These are phyloP conservation scores for Chlamydomonas reinhardtii DNA, from an alignment of 163 green algal genomes.

Conservation along the genomic window DNA sequence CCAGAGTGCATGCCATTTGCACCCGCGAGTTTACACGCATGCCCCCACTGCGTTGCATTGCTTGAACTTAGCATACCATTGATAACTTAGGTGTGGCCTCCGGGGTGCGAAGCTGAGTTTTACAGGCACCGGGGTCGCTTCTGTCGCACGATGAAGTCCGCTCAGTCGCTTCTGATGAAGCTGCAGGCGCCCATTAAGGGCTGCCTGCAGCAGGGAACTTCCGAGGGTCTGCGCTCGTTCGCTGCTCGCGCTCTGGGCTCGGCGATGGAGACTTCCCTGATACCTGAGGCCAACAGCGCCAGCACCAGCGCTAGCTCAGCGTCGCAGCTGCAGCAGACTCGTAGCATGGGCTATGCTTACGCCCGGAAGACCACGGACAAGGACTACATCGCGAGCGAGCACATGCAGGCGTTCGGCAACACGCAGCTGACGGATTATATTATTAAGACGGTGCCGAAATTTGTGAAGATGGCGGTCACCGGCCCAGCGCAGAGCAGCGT, in stretches of 20 bases:
- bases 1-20: too few species aligned
- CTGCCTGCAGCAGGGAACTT: slow-evolving; percentile 26
- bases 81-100: too few species aligned
- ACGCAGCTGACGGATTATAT: slow-evolving; percentile 68
- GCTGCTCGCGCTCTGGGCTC: slow-evolving; percentile 28
- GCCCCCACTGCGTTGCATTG: too few species aligned
- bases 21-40: too few species aligned
- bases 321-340: slow-evolving; percentile 38
- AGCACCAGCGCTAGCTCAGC: slow-evolving; percentile 23
- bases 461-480: slow-evolving; percentile 67
- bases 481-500: slow-evolving; percentile 61
- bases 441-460: slow-evolving; percentile 73
- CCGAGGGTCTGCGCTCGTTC: not conserved
- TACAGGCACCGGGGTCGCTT: too few species aligned
- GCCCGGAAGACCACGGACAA: slow-evolving; percentile 54
- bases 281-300: slow-evolving; percentile 3
- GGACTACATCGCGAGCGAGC: slow-evolving; percentile 43
- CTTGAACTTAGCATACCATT: too few species aligned
- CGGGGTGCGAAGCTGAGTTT: too few species aligned
- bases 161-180: slow-evolving; percentile 33
- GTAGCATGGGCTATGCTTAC: slow-evolving; percentile 59
- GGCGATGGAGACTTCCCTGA: not conserved
- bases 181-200: slow-evolving; percentile 36
- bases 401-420: slow-evolving; percentile 50
- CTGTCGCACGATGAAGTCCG: slow-evolving; percentile 26